Base-by-base conservation (phyloP, 306 rosid genomes). In the Sicyos baderoa region DNA sequence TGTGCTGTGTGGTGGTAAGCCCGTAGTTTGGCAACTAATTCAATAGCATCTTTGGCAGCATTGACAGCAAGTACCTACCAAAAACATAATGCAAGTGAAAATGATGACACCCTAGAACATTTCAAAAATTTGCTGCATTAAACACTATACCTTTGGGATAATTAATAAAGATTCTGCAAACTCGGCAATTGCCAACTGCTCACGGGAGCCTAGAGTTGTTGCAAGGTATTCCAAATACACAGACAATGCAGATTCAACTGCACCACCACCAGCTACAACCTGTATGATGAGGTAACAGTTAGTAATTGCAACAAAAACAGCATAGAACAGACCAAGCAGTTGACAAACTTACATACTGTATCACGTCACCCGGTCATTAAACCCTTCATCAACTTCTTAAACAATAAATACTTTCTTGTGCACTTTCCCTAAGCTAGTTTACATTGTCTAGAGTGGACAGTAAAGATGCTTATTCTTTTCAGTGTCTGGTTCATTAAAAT, bases 261-360 rank as follows among this genome's bases (percentile, higher is more conserved):
- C 98, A 55, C 97, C 99, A 64, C 99, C 99, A 75, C 99, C 99
- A n/a, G 99, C 90, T 47, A 93, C 99, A 62, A 93, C 97, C 99
- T 93, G 88, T 59, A 71, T 68, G 9, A 63, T 17, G 54, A 18
- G 29, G 17, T 4, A 18, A n/a, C 4, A 8, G 51, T 40, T 63
- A 44, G 53, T 17, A 42, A 44, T 42, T 42, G 52, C 15, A 64
- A 17, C 17, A 16, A 40, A 4, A 61, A 37, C 25, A 40, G 29
- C 27, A 27, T 58, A 12, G 27, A 58, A 22, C 5, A 6, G 9
- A 6, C 11, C 23, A 22, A 11, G 62, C 32, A 56, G 12, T 56
- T 23, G 4, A 56, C 32, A 23, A 54, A 54, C 58, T 40, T 40
- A 9, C 45, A 40, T 7, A 7, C 45, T 40, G 42, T 35, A 35